Base-by-base conservation (phyloP, 2,329 filamentous ascomycete genomes). In the Thielaviopsis populi region DNA sequence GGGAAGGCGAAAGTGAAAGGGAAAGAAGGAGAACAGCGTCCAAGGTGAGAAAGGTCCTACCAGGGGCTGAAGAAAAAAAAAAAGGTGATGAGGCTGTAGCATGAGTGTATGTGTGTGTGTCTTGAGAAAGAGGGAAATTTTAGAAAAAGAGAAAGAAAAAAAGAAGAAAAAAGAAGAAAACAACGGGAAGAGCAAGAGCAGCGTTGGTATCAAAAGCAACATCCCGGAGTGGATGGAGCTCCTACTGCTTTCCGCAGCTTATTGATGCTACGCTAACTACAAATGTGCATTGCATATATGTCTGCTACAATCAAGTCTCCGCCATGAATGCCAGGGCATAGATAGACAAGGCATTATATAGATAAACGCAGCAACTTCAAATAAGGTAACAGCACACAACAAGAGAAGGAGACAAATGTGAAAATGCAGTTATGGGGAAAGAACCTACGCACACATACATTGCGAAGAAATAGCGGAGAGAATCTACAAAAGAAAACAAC, bases 31-130 rank as follows among this genome's bases (percentile, higher is more conserved):
- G 19, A 33, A 19, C 24, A 37, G 40, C 7, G 27, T 8, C 27
- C 33, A 58, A 41, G 19, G 11, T 27, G 15, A 48, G 37, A 43
- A 24, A 42, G n/a, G 60, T 17, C 40, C 22, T 53, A 30, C 42
- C 54, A 63, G 58, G 56, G 54, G 54, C 43, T 53, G n/a, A 53
- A 40, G 48, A 54, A 56, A n/a, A 37, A 30, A 19, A 53, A 37
- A n/a, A 33, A 33, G 53, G 8, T 33, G 17, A 33, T 30, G 53
- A 37, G 11, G 48, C 8, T 22, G 24, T 50, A 24, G 19, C 3
- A 22, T n/a, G 19, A 22, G 3, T 15, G 48, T 53, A 5, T 7
- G 27, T 33, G 13, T 46, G 13, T 17, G 6, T 46, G 42, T 46
- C 3, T 46, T 43, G 37, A 27, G 46, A 37, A 48, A 33, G 48